Percentiles rank a stretch among this genome's conserved stretches.
Evolutionary conservation across 257 asterid genomes (phyloP).

Genomic region (Gentiana dahurica): DNA sequence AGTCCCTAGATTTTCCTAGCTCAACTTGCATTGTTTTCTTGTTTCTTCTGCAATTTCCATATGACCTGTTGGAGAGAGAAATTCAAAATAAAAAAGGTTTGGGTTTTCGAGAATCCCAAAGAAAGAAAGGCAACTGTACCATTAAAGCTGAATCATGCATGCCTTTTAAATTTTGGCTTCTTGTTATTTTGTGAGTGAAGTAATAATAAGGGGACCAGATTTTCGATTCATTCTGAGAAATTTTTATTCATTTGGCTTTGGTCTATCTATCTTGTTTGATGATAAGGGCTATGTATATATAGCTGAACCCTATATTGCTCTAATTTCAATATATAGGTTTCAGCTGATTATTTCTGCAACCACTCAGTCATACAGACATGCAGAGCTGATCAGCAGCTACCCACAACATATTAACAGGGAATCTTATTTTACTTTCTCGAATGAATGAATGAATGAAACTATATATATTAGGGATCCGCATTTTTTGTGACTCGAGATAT

Average conservation of each 20-base stretch:
- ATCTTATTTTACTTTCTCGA: conserved; percentile 39
- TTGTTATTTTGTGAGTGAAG: conserved; percentile 39
- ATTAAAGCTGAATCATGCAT: conserved; percentile 50
- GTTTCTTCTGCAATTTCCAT: conserved; percentile 9
- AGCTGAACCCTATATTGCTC: conserved; percentile 33
- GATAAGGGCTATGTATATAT: conserved; percentile 9
- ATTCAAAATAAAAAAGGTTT: conserved; percentile 19
- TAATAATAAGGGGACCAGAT: conserved; percentile 41
- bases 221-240: conserved; percentile 33
- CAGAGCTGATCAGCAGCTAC: conserved; percentile 8
- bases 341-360: conserved; percentile 43
- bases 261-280: conserved; percentile 21
- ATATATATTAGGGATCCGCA: conserved; percentile 22
- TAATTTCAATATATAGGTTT: conserved; percentile 43
- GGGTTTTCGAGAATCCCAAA: conserved; percentile 74
- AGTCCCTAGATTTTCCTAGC: no score
- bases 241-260: conserved; percentile 31
- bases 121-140: conserved; percentile 54
- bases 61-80: conserved; percentile 28
- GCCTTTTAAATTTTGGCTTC: conserved; percentile 16
- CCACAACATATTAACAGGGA: conserved; percentile 18
- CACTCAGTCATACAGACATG: conserved; percentile 22
- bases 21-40: no score
- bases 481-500: no score
- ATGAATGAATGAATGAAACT: conserved; percentile 34